Evolutionary conservation across 805 yeast genomes (phyloP), one percentile per base, ranked within the genome.

Genomic region (Ogataea parapolymorpha): DNA sequence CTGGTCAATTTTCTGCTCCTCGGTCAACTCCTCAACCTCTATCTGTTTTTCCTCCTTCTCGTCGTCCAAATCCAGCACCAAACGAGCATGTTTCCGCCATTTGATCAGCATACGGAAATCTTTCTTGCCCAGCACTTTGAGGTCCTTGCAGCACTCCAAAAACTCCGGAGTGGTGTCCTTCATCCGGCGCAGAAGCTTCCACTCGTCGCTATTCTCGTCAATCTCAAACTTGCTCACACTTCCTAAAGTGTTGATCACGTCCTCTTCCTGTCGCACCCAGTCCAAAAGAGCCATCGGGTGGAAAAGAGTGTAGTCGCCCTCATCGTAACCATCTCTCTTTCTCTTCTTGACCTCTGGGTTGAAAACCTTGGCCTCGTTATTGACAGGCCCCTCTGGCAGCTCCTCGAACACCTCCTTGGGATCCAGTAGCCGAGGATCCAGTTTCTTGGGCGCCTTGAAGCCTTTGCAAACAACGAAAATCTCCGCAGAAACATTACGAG

Each of bases 401-500:
- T 93, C 99, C 66, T 91, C 98, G 58, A 93, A 93, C 15, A 93
- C 98, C 59, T 85, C 89, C 58, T 77, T 85, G 12, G 98, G 86
- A 62, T 93, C 99, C 46, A 93, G 70, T 42, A 93, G 71, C 56
- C 95, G 78, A 35, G 97, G 96, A 66, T 93, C 99, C 48, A 93
- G 65, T 61, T 85, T 88, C 63, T 90, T 87, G 35, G 99, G 99
- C 11, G 98, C 96, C 63, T 90, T 91, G 71, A 85, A 93, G 10
- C 95, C 95, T 62, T 82, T 82, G 67, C 99, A 93, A 26, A 90
- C 97, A 34, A 93, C 99, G 60, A 93, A 93, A 58, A 93, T 93
- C 72, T 93, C 99, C 2, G 99, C 99, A 61, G 98, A 91, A 25
- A 93, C 99, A 65, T 88, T 89, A 81, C 99, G 90, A 27, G 97